Evolutionary conservation across 768 basidiomycete species (phyloP).

Genomic region (Inosperma sp.): DNA sequence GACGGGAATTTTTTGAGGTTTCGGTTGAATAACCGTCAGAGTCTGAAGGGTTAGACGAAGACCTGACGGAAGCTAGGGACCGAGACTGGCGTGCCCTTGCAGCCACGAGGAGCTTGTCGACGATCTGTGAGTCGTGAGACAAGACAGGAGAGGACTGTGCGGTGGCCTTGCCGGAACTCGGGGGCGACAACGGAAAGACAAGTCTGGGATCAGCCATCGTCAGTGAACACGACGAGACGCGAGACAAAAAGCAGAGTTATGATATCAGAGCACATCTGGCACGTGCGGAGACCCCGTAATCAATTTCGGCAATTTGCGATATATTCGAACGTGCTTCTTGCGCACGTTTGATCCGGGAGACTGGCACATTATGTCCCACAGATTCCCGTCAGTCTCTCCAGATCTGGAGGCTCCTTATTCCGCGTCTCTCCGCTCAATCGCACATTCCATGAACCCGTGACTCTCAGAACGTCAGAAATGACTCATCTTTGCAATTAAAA

Average conservation of each 20-base stretch:
- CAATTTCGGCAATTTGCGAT: slow-evolving; percentile 23
- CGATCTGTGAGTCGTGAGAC: slow-evolving; percentile 14
- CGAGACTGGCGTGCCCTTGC: slow-evolving; percentile 26
- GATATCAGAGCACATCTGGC: slow-evolving; percentile 25
- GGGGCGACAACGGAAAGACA: slow-evolving; percentile 28
- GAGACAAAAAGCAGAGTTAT: slow-evolving; percentile 16
- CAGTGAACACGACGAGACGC: slow-evolving; percentile 1
- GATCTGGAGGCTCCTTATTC: neutral
- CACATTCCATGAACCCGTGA: neutral
- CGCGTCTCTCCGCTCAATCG: slow-evolving; percentile 2
- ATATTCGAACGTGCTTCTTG: slow-evolving; percentile 25
- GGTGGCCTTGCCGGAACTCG: slow-evolving; percentile 24
- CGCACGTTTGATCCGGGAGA: slow-evolving; percentile 12
- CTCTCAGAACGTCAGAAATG: neutral
- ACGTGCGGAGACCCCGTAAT: slow-evolving; percentile 31
- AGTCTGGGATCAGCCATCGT: slow-evolving; percentile 21
- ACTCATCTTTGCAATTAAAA: neutral
- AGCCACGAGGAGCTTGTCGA: slow-evolving; percentile 19
- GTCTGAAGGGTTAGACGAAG: slow-evolving; percentile 32
- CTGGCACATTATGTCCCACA: neutral
- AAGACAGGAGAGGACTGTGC: slow-evolving; percentile 20
- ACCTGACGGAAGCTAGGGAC: slow-evolving; percentile 25
- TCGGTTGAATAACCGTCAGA: slow-evolving; percentile 47
- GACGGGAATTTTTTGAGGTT: slow-evolving; percentile 28
- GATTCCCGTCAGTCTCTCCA: neutral